Conservation (phyloP, 768 basidiomycete genomes). For the Cubamyces lactineus region DNA sequence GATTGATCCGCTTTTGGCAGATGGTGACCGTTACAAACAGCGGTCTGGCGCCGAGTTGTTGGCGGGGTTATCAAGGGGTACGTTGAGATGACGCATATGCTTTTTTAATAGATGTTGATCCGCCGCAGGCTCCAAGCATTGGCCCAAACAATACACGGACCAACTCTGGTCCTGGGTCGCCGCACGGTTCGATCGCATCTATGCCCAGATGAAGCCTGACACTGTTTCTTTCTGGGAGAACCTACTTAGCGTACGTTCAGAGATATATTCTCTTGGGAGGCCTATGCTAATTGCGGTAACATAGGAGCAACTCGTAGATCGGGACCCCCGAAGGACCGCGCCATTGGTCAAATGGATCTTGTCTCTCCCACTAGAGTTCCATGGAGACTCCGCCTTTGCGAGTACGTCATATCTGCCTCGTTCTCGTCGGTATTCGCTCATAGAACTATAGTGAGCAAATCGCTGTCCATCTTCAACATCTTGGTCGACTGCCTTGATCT, state of each 20-base stretch:
- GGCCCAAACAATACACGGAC: conserved; percentile 58
- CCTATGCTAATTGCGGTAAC: background rate
- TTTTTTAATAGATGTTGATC: conserved; percentile 11
- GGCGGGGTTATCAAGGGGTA: conserved; percentile 75
- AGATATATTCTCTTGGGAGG: background rate
- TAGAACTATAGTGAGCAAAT: conserved; percentile 67
- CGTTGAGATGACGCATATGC: conserved; percentile 18
- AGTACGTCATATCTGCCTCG: conserved; percentile 49
- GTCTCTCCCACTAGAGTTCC: conserved; percentile 77
- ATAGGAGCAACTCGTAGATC: conserved; percentile 52
- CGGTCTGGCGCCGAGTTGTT: conserved; percentile 78
- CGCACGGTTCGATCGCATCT: conserved; percentile 61
- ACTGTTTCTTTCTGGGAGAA: conserved; percentile 78
- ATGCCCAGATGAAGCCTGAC: conserved; percentile 82
- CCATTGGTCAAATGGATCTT: conserved; percentile 79
- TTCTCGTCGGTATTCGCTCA: conserved; percentile 12
- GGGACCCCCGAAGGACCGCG: conserved; percentile 80
- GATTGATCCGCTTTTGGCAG: conserved; percentile 64
- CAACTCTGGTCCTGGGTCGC: conserved; percentile 76
- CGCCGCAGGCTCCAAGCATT: conserved; percentile 77
- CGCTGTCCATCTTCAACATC: conserved; percentile 66
- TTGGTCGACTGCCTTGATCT: conserved; percentile 68
- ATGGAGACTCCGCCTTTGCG: conserved; percentile 84
- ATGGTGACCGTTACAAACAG: conserved; percentile 82
- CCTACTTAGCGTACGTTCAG: conserved; percentile 54